Base-by-base conservation (phyloP, 169 alveolate genomes). In the Plasmodium cynomolgi region DNA sequence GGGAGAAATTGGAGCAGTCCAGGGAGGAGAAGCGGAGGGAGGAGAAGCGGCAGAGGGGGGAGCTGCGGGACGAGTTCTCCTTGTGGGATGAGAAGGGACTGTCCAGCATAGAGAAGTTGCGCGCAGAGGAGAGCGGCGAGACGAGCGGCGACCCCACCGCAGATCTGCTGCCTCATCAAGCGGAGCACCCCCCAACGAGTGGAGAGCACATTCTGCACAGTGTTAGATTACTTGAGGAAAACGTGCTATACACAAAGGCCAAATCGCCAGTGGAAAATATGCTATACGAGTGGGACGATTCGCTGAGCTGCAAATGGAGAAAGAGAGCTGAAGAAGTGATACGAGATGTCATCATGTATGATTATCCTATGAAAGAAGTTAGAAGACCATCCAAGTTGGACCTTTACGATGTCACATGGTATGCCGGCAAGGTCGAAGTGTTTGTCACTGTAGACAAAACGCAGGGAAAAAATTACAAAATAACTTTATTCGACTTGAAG, bases 341-440 rank as follows among this genome's bases (percentile, higher is more conserved):
- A 31, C 93, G 97, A 29, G 97, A 96, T 95, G 95, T 96, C 72
- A 96, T 96, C 5, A 62, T 96, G 80, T 96, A 93, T 82, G 97
- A 95, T 37, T 96, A 96, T 96, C 97, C 97, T 23, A 95, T 95
- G 56, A 92, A 84, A 44, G 93, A 71, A 41, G 31, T 96, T 5
- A 73, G 97, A 58, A 85, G 96, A 84, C 97, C 96, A 91, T 92
- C 97, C 15, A 94, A 96, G 20, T 93, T 96, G 56, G 97, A 93
- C 20, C 93, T 96, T 34, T 95, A 96, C 79, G 97, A 96, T 84
- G 93, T 96, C 41, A 95, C 97, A 41, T 96, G 97, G 97, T 83
- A 93, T 81, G 93, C 97, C 11, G 97, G 97, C 3, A 96, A 88
- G 41, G 83, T 96, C 2, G 96, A 96, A 77, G 82, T 96, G 29